Conservation (phyloP, 2,329 filamentous ascomycete species). For the Didymella arachidicola region DNA sequence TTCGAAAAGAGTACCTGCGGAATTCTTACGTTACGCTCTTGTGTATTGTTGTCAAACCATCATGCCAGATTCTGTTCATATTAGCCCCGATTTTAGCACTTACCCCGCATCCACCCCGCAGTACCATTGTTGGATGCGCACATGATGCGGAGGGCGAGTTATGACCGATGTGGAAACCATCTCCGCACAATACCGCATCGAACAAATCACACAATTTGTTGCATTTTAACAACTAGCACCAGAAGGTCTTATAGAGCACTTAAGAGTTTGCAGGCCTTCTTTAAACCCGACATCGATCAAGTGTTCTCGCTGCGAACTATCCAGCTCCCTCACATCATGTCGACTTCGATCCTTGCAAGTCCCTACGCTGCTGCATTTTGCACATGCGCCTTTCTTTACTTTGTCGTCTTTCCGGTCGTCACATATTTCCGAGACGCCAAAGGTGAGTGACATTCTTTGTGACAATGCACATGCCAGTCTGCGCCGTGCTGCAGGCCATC, state of each 20-base stretch:
- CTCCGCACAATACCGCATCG: slow-evolving; percentile 28
- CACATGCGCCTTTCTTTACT: slow-evolving; percentile 43
- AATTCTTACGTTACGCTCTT: neutral
- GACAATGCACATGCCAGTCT: neutral
- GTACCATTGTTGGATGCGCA: slow-evolving; percentile 7
- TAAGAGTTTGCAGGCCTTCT: slow-evolving; percentile 19
- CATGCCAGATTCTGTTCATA: neutral
- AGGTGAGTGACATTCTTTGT: slow-evolving; percentile 32
- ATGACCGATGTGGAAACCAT: slow-evolving; percentile 19
- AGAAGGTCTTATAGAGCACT: slow-evolving; percentile 13
- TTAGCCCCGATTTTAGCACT: slow-evolving; percentile 2
- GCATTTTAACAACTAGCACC: slow-evolving; percentile 4
- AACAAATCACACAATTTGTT: slow-evolving; percentile 5
- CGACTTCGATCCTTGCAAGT: slow-evolving; percentile 20
- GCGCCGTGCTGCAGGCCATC: neutral
- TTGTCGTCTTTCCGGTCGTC: slow-evolving; percentile 52
- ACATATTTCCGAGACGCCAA: slow-evolving; percentile 58
- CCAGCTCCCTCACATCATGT: slow-evolving; percentile 24
- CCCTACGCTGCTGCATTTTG: slow-evolving; percentile 40
- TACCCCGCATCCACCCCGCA: slow-evolving; percentile 30
- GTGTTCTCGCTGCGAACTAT: slow-evolving; percentile 2
- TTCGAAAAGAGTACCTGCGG: neutral
- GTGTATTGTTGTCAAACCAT: neutral
- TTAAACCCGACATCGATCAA: slow-evolving; percentile 8
- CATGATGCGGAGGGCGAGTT: slow-evolving; percentile 2